phyloP scores from a whole-genome alignment of 1,139 yeast species.

The Hanseniaspora gamundiae region DNA sequence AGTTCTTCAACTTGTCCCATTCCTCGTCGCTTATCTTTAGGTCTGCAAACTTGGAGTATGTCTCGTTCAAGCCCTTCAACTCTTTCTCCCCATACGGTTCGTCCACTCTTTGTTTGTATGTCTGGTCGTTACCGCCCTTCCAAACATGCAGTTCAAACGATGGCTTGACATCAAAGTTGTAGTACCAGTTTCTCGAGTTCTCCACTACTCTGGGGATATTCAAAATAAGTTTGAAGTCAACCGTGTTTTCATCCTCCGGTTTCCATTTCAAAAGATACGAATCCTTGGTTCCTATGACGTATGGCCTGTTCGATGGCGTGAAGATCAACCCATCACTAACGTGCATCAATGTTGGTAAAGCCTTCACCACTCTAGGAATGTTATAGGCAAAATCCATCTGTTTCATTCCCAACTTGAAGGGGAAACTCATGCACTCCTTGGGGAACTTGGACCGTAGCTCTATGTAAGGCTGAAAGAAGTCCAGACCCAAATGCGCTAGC shows the following conservation, averaged over 20 bases:
- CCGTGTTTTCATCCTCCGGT: slow-evolving; percentile 88
- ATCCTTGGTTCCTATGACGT: slow-evolving; percentile 73
- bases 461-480: slow-evolving; percentile 71
- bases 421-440: slow-evolving; percentile 61
- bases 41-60: slow-evolving; percentile 56
- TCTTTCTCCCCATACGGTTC: slow-evolving; percentile 24
- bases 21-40: slow-evolving; percentile 55
- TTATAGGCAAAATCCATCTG: slow-evolving; percentile 78
- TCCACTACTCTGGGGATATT: slow-evolving; percentile 58
- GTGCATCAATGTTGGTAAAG: slow-evolving; percentile 66
- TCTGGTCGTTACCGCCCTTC: slow-evolving; percentile 48
- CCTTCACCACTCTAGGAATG: slow-evolving; percentile 62
- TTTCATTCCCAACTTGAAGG: slow-evolving; percentile 76
- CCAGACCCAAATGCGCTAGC: slow-evolving; percentile 75
- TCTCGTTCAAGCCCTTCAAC: slow-evolving; percentile 28
- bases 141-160: slow-evolving; percentile 51
- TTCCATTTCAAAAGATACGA: slow-evolving; percentile 82
- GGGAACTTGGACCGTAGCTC: slow-evolving; percentile 58
- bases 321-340: slow-evolving; percentile 89
- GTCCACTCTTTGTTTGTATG: slow-evolving; percentile 20
- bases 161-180: slow-evolving; percentile 77
- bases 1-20: slow-evolving; percentile 64
- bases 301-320: slow-evolving; percentile 84
- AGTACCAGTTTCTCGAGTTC: slow-evolving; percentile 57
- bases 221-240: slow-evolving; percentile 70